A percentile compares a stretch with the other conserved stretches of the same genome.
Conservation (phyloP, 2,329 filamentous ascomycete genomes). For the Rasamsonia emersonii region DNA sequence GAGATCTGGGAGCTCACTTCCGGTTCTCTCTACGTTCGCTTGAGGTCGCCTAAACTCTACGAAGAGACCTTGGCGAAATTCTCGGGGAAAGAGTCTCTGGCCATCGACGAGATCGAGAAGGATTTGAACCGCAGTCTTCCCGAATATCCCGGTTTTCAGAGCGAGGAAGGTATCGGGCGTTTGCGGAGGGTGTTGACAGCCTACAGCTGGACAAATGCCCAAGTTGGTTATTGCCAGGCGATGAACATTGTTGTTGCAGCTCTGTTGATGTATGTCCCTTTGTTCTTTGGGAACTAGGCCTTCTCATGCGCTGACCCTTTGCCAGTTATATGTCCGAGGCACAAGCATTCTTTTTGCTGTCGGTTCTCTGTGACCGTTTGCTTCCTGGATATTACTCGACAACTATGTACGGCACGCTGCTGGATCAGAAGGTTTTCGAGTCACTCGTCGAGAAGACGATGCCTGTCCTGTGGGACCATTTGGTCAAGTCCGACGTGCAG, state of each 20-base stretch:
- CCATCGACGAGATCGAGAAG: constrained; percentile 98
- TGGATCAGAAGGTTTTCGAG: constrained; percentile 97
- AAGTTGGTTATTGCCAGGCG: constrained; percentile 96
- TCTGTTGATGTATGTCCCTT: constrained; percentile 63
- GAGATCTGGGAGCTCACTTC: constrained; percentile 96
- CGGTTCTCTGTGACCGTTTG: constrained; percentile 81
- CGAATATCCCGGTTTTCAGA: constrained; percentile 96
- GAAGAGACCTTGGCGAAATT: constrained; percentile 75
- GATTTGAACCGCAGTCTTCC: constrained; percentile 93
- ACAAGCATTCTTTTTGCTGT: constrained; percentile 91
- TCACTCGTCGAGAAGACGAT: constrained; percentile 98
- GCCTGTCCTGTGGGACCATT: constrained; percentile 95
- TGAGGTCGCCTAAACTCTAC: constrained; percentile 79
- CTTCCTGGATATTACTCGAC: constrained; percentile 96
- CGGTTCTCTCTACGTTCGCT: constrained; percentile 77
- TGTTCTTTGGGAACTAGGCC: neutral
- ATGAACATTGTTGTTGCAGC: constrained; percentile 99
- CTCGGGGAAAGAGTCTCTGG: constrained; percentile 77
- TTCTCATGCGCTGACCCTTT: constrained; percentile 12
- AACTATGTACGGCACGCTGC: constrained; percentile 96
- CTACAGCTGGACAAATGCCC: constrained; percentile 93
- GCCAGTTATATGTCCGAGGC: constrained; percentile 83
- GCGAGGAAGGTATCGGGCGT: constrained; percentile 84
- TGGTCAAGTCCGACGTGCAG: constrained; percentile 95
- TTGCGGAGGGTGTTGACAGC: constrained; percentile 86